Evolutionary conservation across 768 basidiomycete genomes (phyloP), one percentile per base, ranked within the genome.

Genomic region (Mycena maculata): DNA sequence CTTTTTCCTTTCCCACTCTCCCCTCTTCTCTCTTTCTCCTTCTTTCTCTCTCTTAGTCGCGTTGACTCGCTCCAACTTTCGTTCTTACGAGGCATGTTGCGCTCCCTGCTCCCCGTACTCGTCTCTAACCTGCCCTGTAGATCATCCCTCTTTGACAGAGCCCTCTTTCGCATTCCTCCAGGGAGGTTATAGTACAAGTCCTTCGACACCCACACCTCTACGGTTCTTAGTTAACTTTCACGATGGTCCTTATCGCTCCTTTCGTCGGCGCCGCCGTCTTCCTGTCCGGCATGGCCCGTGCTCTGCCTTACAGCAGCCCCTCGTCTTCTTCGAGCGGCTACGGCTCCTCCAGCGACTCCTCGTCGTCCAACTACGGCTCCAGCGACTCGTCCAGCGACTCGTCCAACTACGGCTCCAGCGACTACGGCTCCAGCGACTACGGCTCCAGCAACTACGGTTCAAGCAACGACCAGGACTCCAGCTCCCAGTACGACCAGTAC

Each of bases 121-220:
- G 68, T 67, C 50, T 61, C 61, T 56, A 15, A 65, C 53, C 63
- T 49, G 3, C 31, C 31, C 41, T 23, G 60, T 76, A 88, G 87
- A 87, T 87, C 85, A 84, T 36, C 81, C 82, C 86, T 89, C 89
- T 91, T 91, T 86, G 90, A 89, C 79, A 91, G 90, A 89, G 86
- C 30, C 75, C 36, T 75, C 75, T 77, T 75, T 80, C 78, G 81
- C 77, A 80, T 74, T 82, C 85, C 89, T 87, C 85, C 88, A 80
- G 88, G 85, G 87, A 88, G 89, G 87, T 81, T 81, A 76, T 77
- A 81, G 77, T 76, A 80, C 80, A 76, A 79, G 78, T 79, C 78
- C 76, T 78, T 80, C 80, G 75, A 80, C 79, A 74, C 60, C 76
- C 72, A 81, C 82, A 81, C 82, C 78, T 84, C 80, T 73, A 85